A percentile compares a stretch with the other conserved stretches of the same genome.
Evolutionary conservation across 2,329 filamentous ascomycete genomes (phyloP).

Genomic region (Trichoderma semiorbis): DNA sequence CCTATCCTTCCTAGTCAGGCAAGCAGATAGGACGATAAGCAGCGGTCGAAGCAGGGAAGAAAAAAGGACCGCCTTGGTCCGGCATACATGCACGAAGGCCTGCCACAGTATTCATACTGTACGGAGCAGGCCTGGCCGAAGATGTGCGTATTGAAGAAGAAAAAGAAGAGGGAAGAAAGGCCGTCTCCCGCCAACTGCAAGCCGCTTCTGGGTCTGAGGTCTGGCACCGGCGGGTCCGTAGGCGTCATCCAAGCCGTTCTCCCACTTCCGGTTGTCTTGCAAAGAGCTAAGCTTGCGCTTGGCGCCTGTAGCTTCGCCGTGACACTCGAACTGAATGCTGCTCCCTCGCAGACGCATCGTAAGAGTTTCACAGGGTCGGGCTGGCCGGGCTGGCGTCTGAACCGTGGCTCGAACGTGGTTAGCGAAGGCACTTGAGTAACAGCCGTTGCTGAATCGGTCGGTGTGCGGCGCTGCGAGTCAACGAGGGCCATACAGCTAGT

Average conservation of each 20-base stretch:
- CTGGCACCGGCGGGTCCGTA: constrained; percentile 16
- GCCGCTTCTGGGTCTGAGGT: constrained; percentile 12
- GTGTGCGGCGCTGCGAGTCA: neutral
- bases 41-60: neutral
- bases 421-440: neutral
- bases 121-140: neutral
- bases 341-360: neutral
- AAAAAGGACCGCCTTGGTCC: neutral
- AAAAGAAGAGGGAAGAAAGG: neutral
- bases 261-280: constrained; percentile 10
- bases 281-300: constrained; percentile 8
- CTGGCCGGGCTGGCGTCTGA: constrained; percentile 4
- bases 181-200: constrained; percentile 1
- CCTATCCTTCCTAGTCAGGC: constrained; percentile 16
- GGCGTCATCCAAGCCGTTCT: constrained; percentile 10
- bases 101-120: constrained; percentile 6
- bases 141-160: neutral
- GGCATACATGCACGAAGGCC: neutral
- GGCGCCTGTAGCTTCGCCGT: neutral
- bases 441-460: neutral
- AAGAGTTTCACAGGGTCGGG: constrained; percentile 9
- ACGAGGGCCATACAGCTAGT: neutral
- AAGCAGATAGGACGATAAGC: constrained; percentile 10
- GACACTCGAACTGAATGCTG: neutral
- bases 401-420: neutral